Evolutionary conservation across 768 basidiomycete genomes (phyloP).

Genomic region (Kwoniella europaea): DNA sequence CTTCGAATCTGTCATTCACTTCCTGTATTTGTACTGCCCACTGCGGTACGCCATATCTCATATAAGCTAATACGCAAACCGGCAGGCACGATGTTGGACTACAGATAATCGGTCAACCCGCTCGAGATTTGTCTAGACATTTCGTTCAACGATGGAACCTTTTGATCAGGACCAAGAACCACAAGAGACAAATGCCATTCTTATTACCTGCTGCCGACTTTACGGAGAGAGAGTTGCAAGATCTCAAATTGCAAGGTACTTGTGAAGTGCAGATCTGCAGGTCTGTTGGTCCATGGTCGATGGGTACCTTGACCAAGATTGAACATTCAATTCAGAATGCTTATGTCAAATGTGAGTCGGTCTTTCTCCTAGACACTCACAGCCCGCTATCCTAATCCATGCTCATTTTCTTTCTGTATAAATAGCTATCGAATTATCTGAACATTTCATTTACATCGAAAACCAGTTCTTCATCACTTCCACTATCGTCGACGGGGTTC

Average conservation of each 20-base stretch:
- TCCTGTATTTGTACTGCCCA: slow-evolving; percentile 1
- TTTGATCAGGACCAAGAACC: slow-evolving; percentile 67
- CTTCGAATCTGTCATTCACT: not conserved
- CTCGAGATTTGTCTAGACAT: slow-evolving; percentile 89
- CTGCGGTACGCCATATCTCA: too few relatives aligned
- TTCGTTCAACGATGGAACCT: slow-evolving; percentile 73
- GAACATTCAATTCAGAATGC: slow-evolving; percentile 96
- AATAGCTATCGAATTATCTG: slow-evolving; percentile 85
- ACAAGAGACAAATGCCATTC: slow-evolving; percentile 89
- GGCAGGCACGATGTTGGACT: slow-evolving; percentile 85
- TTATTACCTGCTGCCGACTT: slow-evolving; percentile 92
- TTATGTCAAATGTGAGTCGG: slow-evolving; percentile 76
- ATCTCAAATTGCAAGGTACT: slow-evolving; percentile 86
- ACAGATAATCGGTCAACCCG: slow-evolving; percentile 95
- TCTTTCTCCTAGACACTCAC: not conserved
- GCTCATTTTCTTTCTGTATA: not conserved
- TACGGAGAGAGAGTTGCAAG: slow-evolving; percentile 74
- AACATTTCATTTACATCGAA: slow-evolving; percentile 98
- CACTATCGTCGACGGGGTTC: slow-evolving; percentile 80
- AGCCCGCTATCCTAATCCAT: too few relatives aligned
- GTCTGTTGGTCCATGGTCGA: slow-evolving; percentile 93
- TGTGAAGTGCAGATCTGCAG: slow-evolving; percentile 97
- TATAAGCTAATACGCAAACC: too few relatives aligned
- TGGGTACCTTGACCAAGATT: slow-evolving; percentile 80
- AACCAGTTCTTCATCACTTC: slow-evolving; percentile 63